Base-by-base conservation (phyloP, 2,329 filamentous ascomycete species). In the Dactylonectria macrodidyma region DNA sequence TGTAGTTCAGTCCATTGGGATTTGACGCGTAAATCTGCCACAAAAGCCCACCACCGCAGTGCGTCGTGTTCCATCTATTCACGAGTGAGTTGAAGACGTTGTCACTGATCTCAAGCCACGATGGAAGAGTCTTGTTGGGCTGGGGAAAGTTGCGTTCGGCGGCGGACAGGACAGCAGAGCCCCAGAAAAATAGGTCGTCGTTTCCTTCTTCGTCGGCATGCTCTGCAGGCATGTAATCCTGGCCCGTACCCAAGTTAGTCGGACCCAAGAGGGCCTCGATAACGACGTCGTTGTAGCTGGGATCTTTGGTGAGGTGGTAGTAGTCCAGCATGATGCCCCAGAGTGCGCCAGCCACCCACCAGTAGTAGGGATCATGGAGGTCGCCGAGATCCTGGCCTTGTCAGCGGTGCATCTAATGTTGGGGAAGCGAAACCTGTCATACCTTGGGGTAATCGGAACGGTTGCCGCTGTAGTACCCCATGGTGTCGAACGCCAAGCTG, bases 21-120 rank as follows among this genome's bases (percentile, higher is more conserved):
- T 97, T 95, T 74, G 88, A 89, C 1, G 87, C 82, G 78, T 91
- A 95, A 72, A 97, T 94, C 83, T 97, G 94, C 93, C 93, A 95
- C 64, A 89, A 86, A 54, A 96, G 82, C 5, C 94, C 94, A 67
- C 94, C 94, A 30, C 85, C 86, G 75, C 94, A 97, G 46, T 83
- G 81, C 0, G 84, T 82, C 0, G 82, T 85, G 77, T 95, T 90
- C 94, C 94, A 96, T 52, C 94, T 89, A 24, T 80, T 80, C 5
- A 85, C 86, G 75, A 95, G 91, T 50, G 88, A 87, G 78, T 95
- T 90, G 86, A 93, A 96, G 36, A 93, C 88, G 71, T 92, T 93
- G 73, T 87, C 85, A 8, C 88, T 89, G 30, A 96, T 85, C 26
- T 91, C 83, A 19, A 93, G 83, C 89, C 91, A 94, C 9, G 87